Percentiles rank a stretch among this genome's conserved stretches.
These are phyloP conservation scores for Emmonsiellopsis sp. DNA, from an alignment of 2,329 filamentous ascomycete species.

Conservation along the genomic window DNA sequence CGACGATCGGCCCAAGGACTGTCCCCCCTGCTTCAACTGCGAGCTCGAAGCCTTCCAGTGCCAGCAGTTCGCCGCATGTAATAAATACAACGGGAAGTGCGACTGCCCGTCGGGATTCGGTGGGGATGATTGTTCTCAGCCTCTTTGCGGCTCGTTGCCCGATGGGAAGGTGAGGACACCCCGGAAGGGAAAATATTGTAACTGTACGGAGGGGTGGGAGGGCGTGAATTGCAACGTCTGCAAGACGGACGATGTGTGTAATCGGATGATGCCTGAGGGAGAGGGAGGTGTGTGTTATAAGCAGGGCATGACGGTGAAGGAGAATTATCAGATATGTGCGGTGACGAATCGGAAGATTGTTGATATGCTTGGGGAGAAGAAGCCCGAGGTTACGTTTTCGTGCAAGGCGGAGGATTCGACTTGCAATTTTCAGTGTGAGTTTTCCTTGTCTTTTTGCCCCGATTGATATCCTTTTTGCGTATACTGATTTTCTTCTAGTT, in stretches of 20 bases:
- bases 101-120: constrained; percentile 86
- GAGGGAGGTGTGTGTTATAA: constrained; percentile 86
- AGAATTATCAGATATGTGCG: constrained; percentile 96
- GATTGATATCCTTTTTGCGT: neutral
- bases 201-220: constrained; percentile 87
- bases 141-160: constrained; percentile 82
- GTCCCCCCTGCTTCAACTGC: constrained; percentile 77
- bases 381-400: constrained; percentile 89
- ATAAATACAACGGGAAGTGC: constrained; percentile 85
- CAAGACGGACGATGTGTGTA: constrained; percentile 70
- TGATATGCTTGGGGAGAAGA: constrained; percentile 71
- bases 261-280: constrained; percentile 74
- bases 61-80: constrained; percentile 82
- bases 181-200: constrained; percentile 61
- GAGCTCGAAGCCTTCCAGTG: constrained; percentile 87
- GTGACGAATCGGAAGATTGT: constrained; percentile 94
- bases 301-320: constrained; percentile 78
- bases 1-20: constrained; percentile 55
- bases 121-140: constrained; percentile 83
- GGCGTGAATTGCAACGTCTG: constrained; percentile 99
- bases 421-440: constrained; percentile 90
- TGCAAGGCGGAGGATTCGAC: constrained; percentile 66
- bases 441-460: neutral
- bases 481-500: constrained; percentile 46
- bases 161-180: constrained; percentile 71